Percentiles rank a stretch among this genome's conserved stretches.
These are phyloP conservation scores for Lactuca sativa DNA, from an alignment of 129 eudicot genomes.

Conservation along the genomic window DNA sequence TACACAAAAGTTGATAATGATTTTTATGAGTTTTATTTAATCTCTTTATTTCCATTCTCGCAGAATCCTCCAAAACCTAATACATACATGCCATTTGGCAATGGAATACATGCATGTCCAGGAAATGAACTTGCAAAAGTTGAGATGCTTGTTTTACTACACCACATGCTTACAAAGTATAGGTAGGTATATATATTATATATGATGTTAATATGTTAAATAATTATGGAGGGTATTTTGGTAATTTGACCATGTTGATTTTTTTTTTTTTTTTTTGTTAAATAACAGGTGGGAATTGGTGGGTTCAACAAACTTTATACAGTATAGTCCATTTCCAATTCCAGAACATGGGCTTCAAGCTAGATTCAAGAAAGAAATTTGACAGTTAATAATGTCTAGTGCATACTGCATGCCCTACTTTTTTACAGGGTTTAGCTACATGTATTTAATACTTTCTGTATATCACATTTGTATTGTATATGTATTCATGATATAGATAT, in stretches of 20 bases:
- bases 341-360: slow-evolving; percentile 74
- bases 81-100: slow-evolving; percentile 88
- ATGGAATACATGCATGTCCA: slow-evolving; percentile 85
- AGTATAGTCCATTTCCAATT: slow-evolving; percentile 77
- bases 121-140: slow-evolving; percentile 91
- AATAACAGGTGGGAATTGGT: slow-evolving; percentile 71
- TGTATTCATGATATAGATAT: slow-evolving; percentile 5
- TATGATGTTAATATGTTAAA: neutral
- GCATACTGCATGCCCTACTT: slow-evolving; percentile 27
- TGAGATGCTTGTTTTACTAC: slow-evolving; percentile 73
- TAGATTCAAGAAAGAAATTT: slow-evolving; percentile 44
- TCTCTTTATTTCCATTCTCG: slow-evolving; percentile 1
- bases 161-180: slow-evolving; percentile 67
- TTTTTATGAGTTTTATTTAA: slow-evolving; percentile 2
- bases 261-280: neutral
- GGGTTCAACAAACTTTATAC: slow-evolving; percentile 43
- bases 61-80: slow-evolving; percentile 82
- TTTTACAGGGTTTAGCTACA: slow-evolving; percentile 34
- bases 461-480: slow-evolving; percentile 13
- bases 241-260: slow-evolving; percentile 4
- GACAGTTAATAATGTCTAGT: slow-evolving; percentile 19
- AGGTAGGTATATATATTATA: slow-evolving; percentile 38
- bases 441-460: slow-evolving; percentile 17
- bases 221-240: neutral
- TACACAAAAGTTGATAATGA: slow-evolving; percentile 8